Conservation (phyloP, 2,329 filamentous ascomycete genomes). For the Lecanicillium sp. region DNA sequence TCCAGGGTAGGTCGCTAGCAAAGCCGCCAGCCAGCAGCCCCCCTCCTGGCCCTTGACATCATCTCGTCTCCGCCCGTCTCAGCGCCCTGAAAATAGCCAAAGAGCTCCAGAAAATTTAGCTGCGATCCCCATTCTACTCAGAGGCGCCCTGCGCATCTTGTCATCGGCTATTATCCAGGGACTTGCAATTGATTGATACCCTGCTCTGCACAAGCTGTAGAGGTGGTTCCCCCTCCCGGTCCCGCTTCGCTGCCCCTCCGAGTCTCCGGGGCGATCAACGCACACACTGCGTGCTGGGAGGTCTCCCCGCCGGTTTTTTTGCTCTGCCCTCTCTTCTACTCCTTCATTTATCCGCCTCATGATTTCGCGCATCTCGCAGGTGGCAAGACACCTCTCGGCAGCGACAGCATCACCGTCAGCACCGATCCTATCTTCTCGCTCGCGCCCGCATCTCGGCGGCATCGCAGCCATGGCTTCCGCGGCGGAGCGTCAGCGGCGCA, state of each 20-base stretch:
- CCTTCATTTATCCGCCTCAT: conserved; percentile 41
- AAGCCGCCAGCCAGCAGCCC: no score
- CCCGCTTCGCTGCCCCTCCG: no score
- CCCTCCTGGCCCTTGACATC: conserved; percentile 7
- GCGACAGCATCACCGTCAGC: conserved; percentile 17
- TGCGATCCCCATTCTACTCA: neutral
- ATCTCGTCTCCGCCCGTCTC: conserved; percentile 3
- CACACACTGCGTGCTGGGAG: no score
- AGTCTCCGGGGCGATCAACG: no score
- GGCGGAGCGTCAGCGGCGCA: conserved; percentile 53
- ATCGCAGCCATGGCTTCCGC: conserved; percentile 38
- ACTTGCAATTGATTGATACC: no score
- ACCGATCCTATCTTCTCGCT: neutral
- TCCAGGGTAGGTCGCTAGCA: conserved; percentile 8
- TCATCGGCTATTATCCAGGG: neutral
- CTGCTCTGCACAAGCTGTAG: no score
- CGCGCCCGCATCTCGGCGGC: conserved; percentile 17
- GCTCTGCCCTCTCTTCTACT: no score
- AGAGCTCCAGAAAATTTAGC: no score
- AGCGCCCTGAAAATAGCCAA: neutral
- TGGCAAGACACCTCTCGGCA: conserved; percentile 60
- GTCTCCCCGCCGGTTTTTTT: no score
- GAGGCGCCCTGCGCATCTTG: neutral
- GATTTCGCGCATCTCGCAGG: conserved; percentile 69
- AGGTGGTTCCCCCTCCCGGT: no score